Percentiles rank a stretch among this genome's conserved stretches.
These are phyloP conservation scores for Fusarium metavorans DNA, from an alignment of 2,329 filamentous ascomycete genomes.

Conservation along the genomic window DNA sequence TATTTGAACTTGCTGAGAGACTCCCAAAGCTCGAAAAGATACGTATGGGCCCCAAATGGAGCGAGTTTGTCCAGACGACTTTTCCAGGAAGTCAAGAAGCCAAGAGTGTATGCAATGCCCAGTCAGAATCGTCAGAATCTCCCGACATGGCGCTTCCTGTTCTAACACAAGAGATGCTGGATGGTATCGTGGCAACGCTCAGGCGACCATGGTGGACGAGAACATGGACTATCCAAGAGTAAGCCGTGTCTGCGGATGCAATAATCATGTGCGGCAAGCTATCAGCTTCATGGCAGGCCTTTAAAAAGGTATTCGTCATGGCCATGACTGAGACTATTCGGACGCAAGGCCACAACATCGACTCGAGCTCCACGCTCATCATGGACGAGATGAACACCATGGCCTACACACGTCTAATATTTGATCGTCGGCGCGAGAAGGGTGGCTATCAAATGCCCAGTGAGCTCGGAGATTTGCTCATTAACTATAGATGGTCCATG, in stretches of 20 bases:
- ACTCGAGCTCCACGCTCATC: background rate
- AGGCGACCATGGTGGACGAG: constrained; percentile 3
- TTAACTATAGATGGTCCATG: background rate
- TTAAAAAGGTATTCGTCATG: background rate
- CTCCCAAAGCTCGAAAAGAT: background rate
- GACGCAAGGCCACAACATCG: background rate
- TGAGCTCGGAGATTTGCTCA: background rate
- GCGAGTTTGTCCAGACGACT: background rate
- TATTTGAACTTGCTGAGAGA: background rate
- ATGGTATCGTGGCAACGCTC: background rate
- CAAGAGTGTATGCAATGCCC: background rate
- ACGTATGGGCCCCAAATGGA: background rate
- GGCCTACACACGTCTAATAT: background rate
- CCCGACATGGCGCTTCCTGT: background rate
- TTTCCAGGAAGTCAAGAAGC: background rate
- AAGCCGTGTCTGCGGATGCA: background rate
- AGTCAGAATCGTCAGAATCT: background rate
- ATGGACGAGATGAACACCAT: background rate
- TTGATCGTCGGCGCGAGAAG: background rate
- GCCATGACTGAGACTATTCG: background rate
- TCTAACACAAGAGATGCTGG: background rate
- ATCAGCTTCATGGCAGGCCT: background rate
- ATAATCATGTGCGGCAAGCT: background rate
- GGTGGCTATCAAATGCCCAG: background rate
- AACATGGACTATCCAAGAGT: background rate